Base-by-base conservation (phyloP, 139 green algal genomes). In the Parachlorella kessleri region DNA sequence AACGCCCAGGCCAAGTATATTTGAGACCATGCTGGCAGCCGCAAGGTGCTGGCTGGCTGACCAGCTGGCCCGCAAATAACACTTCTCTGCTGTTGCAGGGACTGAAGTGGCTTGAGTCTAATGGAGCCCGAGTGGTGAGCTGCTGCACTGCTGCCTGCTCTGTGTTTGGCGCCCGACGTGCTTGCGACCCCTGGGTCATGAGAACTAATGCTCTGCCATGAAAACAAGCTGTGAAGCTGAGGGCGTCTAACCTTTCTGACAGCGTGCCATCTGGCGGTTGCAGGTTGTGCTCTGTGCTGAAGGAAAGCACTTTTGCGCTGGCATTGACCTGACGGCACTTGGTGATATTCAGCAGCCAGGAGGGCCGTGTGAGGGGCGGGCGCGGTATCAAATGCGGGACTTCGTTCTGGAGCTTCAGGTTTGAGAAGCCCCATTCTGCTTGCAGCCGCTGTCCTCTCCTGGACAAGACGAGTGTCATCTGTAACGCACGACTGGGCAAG, bases 251-350 rank as follows among this genome's bases (percentile, higher is more conserved):
- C 66, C n/a, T 3, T 33, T 3, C 35, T 32, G 14, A 21, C 66
- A 2, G 21, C 32, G 32, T 21, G n/a, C 64, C n/a, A 2, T 24
- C 7, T 32, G 2, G n/a, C 1, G 21, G 4, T 4, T 73, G 42
- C 80, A 89, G 73, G 78, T 95, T 36, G 33, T 95, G 6, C 48
- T 95, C 2, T 78, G 65, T 23, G 91, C 87, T 6, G 70, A 71
- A 30, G 91, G 91, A n/a, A 85, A 74, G 33, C 83, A 94, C 64
- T 95, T 95, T 66, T 96, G 91, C 76, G 81, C 81, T 21, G 92
- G 92, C n/a, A 85, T 96, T 32, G 92, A 96, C 79, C 74, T 94
- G 26, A 55, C 66, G 1, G 32, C 74, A n/a, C 48, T 80, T 30
- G 55, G 38, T 3, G n/a, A 70, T 37, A 30, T 78, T 39, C 37